phyloP scores from a whole-genome alignment of 768 basidiomycete species.

The Rhizopogon vesiculosus region DNA sequence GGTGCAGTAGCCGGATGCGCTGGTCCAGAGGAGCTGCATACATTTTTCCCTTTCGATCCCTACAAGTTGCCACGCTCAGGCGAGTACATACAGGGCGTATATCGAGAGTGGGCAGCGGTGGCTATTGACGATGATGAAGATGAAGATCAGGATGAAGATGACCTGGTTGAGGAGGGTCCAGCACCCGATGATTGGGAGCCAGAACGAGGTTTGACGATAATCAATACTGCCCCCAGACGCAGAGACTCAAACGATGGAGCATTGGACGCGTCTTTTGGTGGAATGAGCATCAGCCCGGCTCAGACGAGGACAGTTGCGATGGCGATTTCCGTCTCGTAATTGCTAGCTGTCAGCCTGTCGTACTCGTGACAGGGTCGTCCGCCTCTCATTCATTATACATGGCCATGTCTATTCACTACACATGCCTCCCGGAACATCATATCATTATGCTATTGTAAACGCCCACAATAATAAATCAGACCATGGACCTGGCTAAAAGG shows the following conservation, averaged over 20 bases:
- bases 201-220: conserved; percentile 13
- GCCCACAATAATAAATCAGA: background rate
- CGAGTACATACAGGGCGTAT: conserved; percentile 74
- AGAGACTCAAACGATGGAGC: conserved; percentile 38
- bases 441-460: background rate
- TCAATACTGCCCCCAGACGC: conserved; percentile 12
- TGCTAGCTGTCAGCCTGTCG: background rate
- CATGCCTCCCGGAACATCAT: background rate
- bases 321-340: background rate
- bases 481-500: background rate
- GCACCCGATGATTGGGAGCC: conserved; percentile 12
- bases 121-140: conserved; percentile 66
- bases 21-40: conserved; percentile 69
- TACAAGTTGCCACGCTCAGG: conserved; percentile 83
- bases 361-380: no score
- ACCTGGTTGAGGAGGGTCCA: conserved; percentile 34
- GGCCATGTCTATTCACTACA: background rate
- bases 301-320: conserved; percentile 19
- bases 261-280: conserved; percentile 65
- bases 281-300: conserved; percentile 81
- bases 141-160: conserved; percentile 62
- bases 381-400: background rate
- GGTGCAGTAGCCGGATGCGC: conserved; percentile 18
- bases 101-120: conserved; percentile 87
- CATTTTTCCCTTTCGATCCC: conserved; percentile 98